phyloP scores from a whole-genome alignment of 192 early-diverging fungal genomes.

The Mycoemilia scoparia region DNA sequence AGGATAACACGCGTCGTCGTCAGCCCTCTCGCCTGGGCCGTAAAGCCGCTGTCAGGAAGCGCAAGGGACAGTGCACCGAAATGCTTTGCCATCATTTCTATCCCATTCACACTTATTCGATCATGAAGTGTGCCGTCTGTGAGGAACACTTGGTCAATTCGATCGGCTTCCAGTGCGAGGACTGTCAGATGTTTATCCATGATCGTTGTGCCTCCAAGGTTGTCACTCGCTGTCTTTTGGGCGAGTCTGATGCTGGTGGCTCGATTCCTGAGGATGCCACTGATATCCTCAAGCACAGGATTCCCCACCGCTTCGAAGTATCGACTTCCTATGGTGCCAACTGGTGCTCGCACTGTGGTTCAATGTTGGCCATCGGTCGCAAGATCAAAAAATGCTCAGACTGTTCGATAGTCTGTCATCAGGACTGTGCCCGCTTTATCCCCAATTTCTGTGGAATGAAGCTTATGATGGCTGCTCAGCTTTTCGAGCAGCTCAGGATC shows the following conservation, averaged over 20 bases:
- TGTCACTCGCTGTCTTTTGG: constrained; percentile 77
- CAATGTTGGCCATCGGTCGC: constrained; percentile 71
- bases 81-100: constrained; percentile 91
- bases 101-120: constrained; percentile 77
- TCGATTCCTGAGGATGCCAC: constrained; percentile 47
- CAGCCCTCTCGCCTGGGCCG: constrained; percentile 42
- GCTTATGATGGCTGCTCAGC: constrained; percentile 68
- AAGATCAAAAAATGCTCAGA: constrained; percentile 40
- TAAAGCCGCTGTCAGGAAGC: constrained; percentile 55
- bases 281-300: constrained; percentile 57
- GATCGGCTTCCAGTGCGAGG: constrained; percentile 84
- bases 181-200: constrained; percentile 89
- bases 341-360: constrained; percentile 98
- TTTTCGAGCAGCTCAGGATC: constrained; percentile 65
- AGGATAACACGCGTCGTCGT: constrained; percentile 20
- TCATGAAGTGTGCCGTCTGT: constrained; percentile 96
- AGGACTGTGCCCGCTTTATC: constrained; percentile 63
- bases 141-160: constrained; percentile 82
- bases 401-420: constrained; percentile 68
- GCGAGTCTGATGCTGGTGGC: constrained; percentile 40
- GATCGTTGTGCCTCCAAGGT: constrained; percentile 72
- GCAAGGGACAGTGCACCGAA: constrained; percentile 66
- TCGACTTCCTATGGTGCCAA: constrained; percentile 65
- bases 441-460: constrained; percentile 88
- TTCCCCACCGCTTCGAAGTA: constrained; percentile 88